Base-by-base conservation (phyloP, 169 alveolate species). In the Miamiensis avidus region DNA sequence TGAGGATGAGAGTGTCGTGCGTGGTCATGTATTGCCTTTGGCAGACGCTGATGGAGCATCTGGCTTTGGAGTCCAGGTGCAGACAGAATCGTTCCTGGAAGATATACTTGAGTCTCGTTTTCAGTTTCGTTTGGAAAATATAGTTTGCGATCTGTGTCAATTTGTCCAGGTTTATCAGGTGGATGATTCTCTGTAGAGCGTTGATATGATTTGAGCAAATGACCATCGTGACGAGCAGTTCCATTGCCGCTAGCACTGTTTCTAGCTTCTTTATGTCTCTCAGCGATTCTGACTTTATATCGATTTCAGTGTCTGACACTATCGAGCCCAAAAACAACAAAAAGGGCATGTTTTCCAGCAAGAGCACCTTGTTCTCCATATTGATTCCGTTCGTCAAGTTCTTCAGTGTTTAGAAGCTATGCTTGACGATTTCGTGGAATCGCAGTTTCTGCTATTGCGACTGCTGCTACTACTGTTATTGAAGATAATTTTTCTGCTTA, bases 21-120 rank as follows among this genome's bases (percentile, higher is more conserved):
- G 15, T 32, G 1, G 82, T 77, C 74, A 77, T 31, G 33, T 33
- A 77, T 0, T 77, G 31, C 28, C 27, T 77, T 25, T 77, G 33
- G 33, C 82, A 77, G 11, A 77, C 72, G 33, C 82, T 77, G 27
- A 69, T 33, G 6, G 74, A 33, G 27, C 82, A 77, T 27, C 25
- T 77, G 11, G 28, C n/a, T n/a, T n/a, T 15, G 0, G 72, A 29
- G 20, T 77, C 30, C n/a, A 32, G 28, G 29, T 77, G 82, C 27
- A 31, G 31, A 33, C 82, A 77, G 1, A 33, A n/a, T 31, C 64
- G 20, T 72, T 77, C 82, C 33, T 77, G 30, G 20, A 33, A 33
- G 1, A 77, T 77, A 29, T 32, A 32, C 4, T 77, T 20, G 25
- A 77, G 74, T 27, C 72, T 77, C 20, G 65, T 33, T 77, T 77